A percentile compares a stretch with the other conserved stretches of the same genome.
phyloP scores from a whole-genome alignment of 2,329 filamentous ascomycete species.

The Monilinia fructigena region DNA sequence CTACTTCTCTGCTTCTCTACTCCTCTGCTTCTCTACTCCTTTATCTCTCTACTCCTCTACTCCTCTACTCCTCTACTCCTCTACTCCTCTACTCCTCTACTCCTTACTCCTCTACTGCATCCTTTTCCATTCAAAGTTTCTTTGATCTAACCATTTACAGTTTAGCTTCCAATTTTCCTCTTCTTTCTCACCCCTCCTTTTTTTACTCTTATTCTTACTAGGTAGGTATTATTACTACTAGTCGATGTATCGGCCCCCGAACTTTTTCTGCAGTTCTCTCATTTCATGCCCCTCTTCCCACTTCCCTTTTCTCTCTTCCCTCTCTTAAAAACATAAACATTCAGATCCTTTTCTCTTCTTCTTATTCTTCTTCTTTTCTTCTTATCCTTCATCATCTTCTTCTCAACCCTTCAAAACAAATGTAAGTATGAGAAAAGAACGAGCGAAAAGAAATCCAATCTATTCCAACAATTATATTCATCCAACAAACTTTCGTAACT shows the following conservation, averaged over 20 bases:
- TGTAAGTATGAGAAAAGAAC: constrained; percentile 2
- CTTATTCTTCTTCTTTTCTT: too few species aligned
- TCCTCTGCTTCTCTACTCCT: too few species aligned
- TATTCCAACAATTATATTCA: not conserved
- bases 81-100: too few species aligned
- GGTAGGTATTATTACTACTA: not conserved
- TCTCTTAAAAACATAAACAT: not conserved
- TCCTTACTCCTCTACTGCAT: too few species aligned
- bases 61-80: too few species aligned
- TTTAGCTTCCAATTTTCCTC: constrained; percentile 12
- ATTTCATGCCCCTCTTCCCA: not conserved
- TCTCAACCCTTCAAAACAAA: constrained; percentile 1
- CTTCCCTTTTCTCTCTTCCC: not conserved
- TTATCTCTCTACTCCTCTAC: too few species aligned
- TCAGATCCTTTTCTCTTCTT: not conserved
- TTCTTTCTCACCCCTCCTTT: constrained; percentile 17
- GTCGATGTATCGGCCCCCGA: constrained; percentile 11
- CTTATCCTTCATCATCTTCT: not conserved
- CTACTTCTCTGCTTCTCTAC: too few species aligned
- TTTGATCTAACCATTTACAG: not conserved
- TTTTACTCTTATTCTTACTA: not conserved
- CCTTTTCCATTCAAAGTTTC: too few species aligned
- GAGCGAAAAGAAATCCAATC: not conserved
- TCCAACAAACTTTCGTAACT: not conserved
- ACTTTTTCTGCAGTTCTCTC: constrained; percentile 9